These are phyloP conservation scores for Plenodomus biglobosus DNA, from an alignment of 2,329 filamentous ascomycete genomes.

Conservation along the genomic window DNA sequence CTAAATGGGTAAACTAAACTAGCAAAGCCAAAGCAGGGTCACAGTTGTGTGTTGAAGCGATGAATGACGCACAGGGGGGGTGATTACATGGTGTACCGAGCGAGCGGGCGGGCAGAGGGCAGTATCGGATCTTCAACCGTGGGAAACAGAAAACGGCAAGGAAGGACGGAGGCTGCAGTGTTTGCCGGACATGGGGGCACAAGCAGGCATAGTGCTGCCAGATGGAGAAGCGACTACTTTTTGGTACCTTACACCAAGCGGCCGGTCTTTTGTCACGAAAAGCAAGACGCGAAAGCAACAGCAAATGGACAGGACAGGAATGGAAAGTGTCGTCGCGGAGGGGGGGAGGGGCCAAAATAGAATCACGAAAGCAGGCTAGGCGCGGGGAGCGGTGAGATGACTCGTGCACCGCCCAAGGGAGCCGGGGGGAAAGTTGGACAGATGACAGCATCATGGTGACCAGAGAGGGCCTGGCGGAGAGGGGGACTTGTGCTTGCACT, in stretches of 20 bases:
- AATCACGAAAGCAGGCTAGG: constrained; percentile 27
- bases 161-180: constrained; percentile 33
- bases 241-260: constrained; percentile 33
- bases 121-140: constrained; percentile 22
- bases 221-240: constrained; percentile 20
- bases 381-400: constrained; percentile 41
- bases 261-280: constrained; percentile 38
- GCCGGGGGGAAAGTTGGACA: constrained; percentile 35
- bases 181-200: constrained; percentile 27
- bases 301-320: constrained; percentile 28
- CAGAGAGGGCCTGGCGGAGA: constrained; percentile 15
- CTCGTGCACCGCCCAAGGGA: constrained; percentile 32
- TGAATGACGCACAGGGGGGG: constrained; percentile 19
- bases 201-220: constrained; percentile 26
- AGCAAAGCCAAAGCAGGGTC: constrained; percentile 15
- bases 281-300: constrained; percentile 23
- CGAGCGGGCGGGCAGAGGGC: constrained; percentile 17
- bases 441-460: constrained; percentile 37
- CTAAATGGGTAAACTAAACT: no score
- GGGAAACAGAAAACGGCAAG: constrained; percentile 29
- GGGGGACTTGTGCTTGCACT: constrained; percentile 25
- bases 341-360: constrained; percentile 16
- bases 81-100: constrained; percentile 15
- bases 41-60: constrained; percentile 7
- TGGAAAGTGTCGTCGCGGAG: no score